Evolutionary conservation across 2,329 filamentous ascomycete genomes (phyloP), one percentile per base, ranked within the genome.

Genomic region (Cyphellophora attinorum): DNA sequence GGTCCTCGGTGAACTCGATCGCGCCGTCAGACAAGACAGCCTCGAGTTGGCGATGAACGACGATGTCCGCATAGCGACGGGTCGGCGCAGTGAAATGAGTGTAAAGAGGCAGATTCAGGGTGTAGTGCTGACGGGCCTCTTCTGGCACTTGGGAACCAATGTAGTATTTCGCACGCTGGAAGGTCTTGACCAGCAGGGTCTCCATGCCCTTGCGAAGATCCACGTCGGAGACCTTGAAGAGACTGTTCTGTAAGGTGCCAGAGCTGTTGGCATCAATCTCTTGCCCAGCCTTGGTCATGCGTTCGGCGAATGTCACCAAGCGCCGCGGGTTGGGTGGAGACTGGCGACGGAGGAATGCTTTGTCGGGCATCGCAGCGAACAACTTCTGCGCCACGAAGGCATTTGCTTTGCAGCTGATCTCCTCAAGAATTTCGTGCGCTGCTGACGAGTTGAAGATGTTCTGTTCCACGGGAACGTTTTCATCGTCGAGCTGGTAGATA

Each of bases 41-140:
- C 55, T 96, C 88, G 16, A 98, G 71, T 61, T 98, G 91, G 38
- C 91, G 86, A 60, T 98, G 91, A 19, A 95, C 91, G 49, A 96
- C 70, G 41, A 98, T 80, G 56, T 98, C 91, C 15, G 88, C 84
- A 58, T 96, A 98, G 41, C 91, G 85, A 35, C 91, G 81, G 13
- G 85, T 93, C 2, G 91, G 91, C 58, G 85, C 89, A 23, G 89
- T 96, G 64, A 96, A 96, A 59, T 98, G 91, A 49, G 91, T 96
- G 68, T 95, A 98, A 10, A 94, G 64, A 1, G 89, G 86, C 36
- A 94, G 65, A 62, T 98, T 98, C 34, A 96, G 70, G 11, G 85
- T 81, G 59, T 93, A 98, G 62, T 98, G 89, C 41, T 82, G 76
- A 63, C 83, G 81, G 46, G 88, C 69, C 42, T 85, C 80, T 59